These are phyloP conservation scores for Casaregolazyma suthepensis DNA, from an alignment of 1,139 yeast genomes.

Conservation along the genomic window DNA sequence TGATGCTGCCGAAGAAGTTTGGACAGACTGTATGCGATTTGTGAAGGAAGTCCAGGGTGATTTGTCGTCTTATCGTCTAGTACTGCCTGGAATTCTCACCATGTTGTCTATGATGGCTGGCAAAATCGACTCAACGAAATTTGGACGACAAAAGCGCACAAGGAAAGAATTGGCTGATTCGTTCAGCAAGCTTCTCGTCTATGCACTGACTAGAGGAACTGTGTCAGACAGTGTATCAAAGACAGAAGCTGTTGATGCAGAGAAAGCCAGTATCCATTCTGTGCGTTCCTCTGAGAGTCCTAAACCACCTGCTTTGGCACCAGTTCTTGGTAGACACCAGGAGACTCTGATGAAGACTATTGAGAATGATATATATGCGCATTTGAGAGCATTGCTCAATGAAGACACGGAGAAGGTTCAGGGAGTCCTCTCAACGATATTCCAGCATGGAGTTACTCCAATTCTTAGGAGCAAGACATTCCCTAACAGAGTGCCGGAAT, in stretches of 20 bases:
- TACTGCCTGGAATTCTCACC: slow-evolving; percentile 49
- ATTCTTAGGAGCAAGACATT: slow-evolving; percentile 35
- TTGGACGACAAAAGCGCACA: slow-evolving; percentile 55
- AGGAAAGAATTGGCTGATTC: slow-evolving; percentile 63
- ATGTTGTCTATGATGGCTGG: slow-evolving; percentile 47
- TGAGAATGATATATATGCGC: slow-evolving; percentile 34
- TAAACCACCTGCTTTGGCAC: background rate
- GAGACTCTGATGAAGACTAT: slow-evolving; percentile 39
- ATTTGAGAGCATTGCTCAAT: slow-evolving; percentile 37
- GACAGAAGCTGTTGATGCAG: slow-evolving; percentile 6
- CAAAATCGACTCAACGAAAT: slow-evolving; percentile 52
- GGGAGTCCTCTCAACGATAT: slow-evolving; percentile 36
- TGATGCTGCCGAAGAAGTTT: slow-evolving; percentile 73
- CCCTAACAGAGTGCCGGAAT: slow-evolving; percentile 9
- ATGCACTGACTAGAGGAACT: slow-evolving; percentile 31
- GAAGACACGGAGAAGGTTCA: slow-evolving; percentile 44
- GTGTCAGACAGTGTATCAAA: background rate
- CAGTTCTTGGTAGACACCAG: slow-evolving; percentile 14
- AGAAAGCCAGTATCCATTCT: background rate
- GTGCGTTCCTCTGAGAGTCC: slow-evolving; percentile 1
- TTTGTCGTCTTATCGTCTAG: slow-evolving; percentile 41
- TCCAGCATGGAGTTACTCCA: slow-evolving; percentile 39
- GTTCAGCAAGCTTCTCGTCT: slow-evolving; percentile 50
- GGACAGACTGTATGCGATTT: slow-evolving; percentile 52
- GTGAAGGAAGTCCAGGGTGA: slow-evolving; percentile 52